phyloP scores from a whole-genome alignment of 768 basidiomycete species.

The Collybia mongolica region DNA sequence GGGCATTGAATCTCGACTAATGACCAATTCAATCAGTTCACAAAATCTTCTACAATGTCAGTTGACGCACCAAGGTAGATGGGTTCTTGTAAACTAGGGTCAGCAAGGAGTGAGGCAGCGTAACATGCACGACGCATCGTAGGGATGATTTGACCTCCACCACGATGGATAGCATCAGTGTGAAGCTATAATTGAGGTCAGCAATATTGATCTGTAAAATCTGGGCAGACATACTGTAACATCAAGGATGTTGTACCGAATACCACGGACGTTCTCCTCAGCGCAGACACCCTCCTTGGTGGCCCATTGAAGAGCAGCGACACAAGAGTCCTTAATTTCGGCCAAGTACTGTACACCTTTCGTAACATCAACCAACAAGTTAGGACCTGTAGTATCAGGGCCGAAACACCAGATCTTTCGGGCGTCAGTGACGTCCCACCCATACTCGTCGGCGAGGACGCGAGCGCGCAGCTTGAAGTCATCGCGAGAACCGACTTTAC shows the following conservation, averaged over 20 bases:
- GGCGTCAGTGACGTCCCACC: conserved; percentile 99
- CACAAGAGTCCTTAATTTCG: conserved; percentile 99
- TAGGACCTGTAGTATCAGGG: conserved; percentile 95
- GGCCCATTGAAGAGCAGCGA: conserved; percentile 99
- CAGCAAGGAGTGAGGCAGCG: conserved; percentile 91
- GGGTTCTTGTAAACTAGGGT: conserved; percentile 92
- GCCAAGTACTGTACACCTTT: conserved; percentile 99
- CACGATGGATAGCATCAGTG: conserved; percentile 98
- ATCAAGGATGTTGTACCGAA: conserved; percentile 94
- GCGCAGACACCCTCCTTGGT: conserved; percentile 95
- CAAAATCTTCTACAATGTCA: not conserved
- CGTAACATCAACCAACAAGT: conserved; percentile 95
- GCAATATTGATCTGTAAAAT: not conserved
- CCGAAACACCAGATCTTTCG: conserved; percentile 99
- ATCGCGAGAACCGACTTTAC: conserved; percentile 84
- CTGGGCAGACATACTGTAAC: conserved; percentile 65
- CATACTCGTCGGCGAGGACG: conserved; percentile 91
- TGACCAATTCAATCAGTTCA: conserved; percentile 11
- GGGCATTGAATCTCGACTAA: conserved; percentile 97
- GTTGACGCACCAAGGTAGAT: conserved; percentile 76
- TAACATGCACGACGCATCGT: conserved; percentile 96
- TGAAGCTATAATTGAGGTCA: conserved; percentile 61
- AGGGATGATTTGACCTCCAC: conserved; percentile 98
- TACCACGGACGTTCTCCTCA: conserved; percentile 98
- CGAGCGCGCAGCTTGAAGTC: conserved; percentile 97